These are phyloP conservation scores for Phytopythium vexans DNA, from an alignment of 352 stramenopile genomes.

Conservation along the genomic window DNA sequence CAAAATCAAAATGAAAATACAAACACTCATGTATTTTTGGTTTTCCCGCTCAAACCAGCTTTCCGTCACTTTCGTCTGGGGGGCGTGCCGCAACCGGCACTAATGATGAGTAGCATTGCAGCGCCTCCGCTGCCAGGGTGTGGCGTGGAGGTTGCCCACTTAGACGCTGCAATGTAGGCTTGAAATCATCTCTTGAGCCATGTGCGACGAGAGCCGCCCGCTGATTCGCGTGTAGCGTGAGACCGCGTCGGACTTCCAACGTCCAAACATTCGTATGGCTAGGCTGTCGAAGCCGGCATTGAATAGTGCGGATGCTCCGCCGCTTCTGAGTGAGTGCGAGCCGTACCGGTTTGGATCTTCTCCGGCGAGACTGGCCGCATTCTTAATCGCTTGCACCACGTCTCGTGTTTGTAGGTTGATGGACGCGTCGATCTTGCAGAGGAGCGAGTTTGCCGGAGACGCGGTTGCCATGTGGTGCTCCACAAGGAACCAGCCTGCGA, in stretches of 20 bases:
- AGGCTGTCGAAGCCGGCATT: slow-evolving; percentile 9
- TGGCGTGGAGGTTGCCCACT: neutral
- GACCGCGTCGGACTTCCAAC: slow-evolving; percentile 1
- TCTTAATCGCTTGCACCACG: neutral
- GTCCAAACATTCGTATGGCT: slow-evolving; percentile 6
- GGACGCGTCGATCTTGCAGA: slow-evolving; percentile 4
- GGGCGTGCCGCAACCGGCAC: no score
- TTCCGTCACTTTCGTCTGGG: no score
- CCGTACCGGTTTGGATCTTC: slow-evolving; percentile 2
- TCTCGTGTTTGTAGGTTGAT: slow-evolving; percentile 4
- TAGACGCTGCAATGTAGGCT: neutral
- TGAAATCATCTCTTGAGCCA: neutral
- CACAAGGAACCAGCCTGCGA: slow-evolving; percentile 3
- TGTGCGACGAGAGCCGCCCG: neutral
- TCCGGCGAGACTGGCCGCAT: neutral
- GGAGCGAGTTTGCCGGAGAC: neutral
- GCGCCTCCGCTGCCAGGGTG: neutral
- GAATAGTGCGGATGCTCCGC: slow-evolving; percentile 7
- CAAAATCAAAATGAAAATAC: no score
- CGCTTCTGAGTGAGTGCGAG: slow-evolving; percentile 6
- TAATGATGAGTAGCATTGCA: neutral
- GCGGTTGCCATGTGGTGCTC: slow-evolving; percentile 2
- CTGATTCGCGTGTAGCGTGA: neutral
- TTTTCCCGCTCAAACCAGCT: no score
- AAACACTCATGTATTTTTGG: no score